Percentiles rank a stretch among this genome's conserved stretches.
phyloP scores from a whole-genome alignment of 2,329 filamentous ascomycete genomes.

The Hortaea werneckii region DNA sequence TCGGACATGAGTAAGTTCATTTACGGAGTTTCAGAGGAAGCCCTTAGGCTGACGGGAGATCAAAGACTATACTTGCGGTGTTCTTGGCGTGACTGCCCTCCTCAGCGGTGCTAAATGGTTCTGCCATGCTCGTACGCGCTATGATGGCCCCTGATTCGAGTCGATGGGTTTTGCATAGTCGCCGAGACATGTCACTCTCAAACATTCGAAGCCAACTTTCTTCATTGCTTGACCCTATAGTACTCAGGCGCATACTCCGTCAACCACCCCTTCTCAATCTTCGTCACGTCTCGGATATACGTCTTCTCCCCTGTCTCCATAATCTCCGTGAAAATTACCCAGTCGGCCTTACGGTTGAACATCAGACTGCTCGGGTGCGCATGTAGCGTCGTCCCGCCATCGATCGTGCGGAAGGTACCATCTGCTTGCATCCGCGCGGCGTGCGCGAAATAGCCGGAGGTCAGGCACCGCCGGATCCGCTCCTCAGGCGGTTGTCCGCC shows the following conservation, averaged over 20 bases:
- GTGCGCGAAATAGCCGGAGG: slow-evolving; percentile 84
- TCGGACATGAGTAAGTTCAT: not conserved
- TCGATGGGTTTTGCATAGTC: not conserved
- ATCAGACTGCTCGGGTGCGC: slow-evolving; percentile 87
- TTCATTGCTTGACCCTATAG: slow-evolving; percentile 3
- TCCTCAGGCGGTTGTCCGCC: slow-evolving; percentile 44
- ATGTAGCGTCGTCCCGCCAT: slow-evolving; percentile 65
- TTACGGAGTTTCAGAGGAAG: not conserved
- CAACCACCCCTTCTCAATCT: slow-evolving; percentile 87
- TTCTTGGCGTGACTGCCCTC: not conserved
- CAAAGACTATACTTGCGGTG: not conserved
- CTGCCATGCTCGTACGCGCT: not conserved
- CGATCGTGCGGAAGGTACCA: slow-evolving; percentile 79
- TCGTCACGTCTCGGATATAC: slow-evolving; percentile 85
- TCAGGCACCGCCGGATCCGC: slow-evolving; percentile 72
- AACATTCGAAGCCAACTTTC: not conserved
- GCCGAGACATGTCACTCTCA: no score
- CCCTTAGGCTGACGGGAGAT: not conserved
- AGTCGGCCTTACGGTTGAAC: slow-evolving; percentile 94
- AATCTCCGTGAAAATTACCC: slow-evolving; percentile 91
- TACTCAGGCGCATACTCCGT: slow-evolving; percentile 75
- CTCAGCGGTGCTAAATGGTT: not conserved
- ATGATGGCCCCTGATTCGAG: not conserved
- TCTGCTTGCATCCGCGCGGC: slow-evolving; percentile 90
- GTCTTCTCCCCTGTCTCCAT: slow-evolving; percentile 82